Evolutionary conservation across 1,284 basidiomycete genomes (phyloP).

Genomic region (Neonothopanus nambi): DNA sequence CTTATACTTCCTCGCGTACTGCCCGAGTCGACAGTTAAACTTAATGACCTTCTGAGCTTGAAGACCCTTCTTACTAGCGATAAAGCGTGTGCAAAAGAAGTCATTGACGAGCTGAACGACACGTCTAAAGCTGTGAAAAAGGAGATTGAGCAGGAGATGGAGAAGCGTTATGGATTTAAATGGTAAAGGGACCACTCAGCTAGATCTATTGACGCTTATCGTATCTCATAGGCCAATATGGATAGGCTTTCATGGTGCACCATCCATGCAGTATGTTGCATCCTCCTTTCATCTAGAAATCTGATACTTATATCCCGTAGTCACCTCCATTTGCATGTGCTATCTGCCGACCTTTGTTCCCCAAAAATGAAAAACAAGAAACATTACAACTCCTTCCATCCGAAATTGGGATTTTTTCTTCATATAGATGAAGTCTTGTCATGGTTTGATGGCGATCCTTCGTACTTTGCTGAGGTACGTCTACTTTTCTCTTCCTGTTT

Average conservation of each 20-base stretch:
- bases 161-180: conserved; percentile 69
- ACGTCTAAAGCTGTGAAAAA: conserved; percentile 56
- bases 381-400: conserved; percentile 95
- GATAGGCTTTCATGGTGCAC: conserved; percentile 86
- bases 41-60: conserved; percentile 54
- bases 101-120: conserved; percentile 57
- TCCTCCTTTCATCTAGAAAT: not conserved
- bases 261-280: conserved; percentile 68
- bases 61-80: conserved; percentile 59
- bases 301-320: conserved; percentile 38
- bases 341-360: conserved; percentile 82
- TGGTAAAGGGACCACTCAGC: conserved; percentile 50
- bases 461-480: conserved; percentile 53
- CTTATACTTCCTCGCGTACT: conserved; percentile 70
- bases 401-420: conserved; percentile 85
- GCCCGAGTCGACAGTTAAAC: conserved; percentile 29
- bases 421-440: conserved; percentile 72
- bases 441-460: conserved; percentile 69
- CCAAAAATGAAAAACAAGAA: conserved; percentile 85
- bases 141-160: conserved; percentile 83
- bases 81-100: conserved; percentile 49
- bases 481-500: conserved; percentile 6
- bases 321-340: conserved; percentile 85
- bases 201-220: not conserved
- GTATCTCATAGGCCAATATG: conserved; percentile 40